phyloP scores from a whole-genome alignment of 371 early-diverging fungal genomes.

The Umbelopsis sp. region DNA sequence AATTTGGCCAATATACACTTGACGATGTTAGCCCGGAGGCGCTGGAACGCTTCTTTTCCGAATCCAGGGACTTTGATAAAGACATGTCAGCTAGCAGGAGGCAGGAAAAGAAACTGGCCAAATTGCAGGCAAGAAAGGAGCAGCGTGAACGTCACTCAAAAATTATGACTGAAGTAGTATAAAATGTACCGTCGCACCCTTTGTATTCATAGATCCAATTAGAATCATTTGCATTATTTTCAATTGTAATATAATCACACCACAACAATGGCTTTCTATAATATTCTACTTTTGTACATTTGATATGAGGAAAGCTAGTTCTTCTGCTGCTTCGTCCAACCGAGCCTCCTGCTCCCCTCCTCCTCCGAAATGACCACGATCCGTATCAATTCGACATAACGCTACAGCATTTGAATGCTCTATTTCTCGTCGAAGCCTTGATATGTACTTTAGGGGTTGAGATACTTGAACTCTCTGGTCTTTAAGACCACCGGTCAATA shows the following conservation, averaged over 20 bases:
- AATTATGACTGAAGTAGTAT: slow-evolving; percentile 1
- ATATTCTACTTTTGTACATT: slow-evolving; percentile 39
- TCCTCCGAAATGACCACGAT: slow-evolving; percentile 60
- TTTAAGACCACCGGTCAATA: slow-evolving; percentile 77
- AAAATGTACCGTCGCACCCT: background rate
- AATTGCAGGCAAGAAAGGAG: slow-evolving; percentile 52
- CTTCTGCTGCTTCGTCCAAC: slow-evolving; percentile 50
- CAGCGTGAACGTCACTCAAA: slow-evolving; percentile 26
- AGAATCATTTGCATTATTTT: background rate
- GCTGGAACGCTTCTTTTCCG: slow-evolving; percentile 56
- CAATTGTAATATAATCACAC: slow-evolving; percentile 4
- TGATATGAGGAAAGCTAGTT: slow-evolving; percentile 55
- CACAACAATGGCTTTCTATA: background rate
- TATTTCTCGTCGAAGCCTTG: slow-evolving; percentile 21
- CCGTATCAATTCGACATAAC: slow-evolving; percentile 37
- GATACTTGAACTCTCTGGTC: slow-evolving; percentile 81
- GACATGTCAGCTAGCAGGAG: slow-evolving; percentile 39
- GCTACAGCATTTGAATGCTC: slow-evolving; percentile 14
- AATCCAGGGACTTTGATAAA: slow-evolving; percentile 31
- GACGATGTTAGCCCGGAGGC: slow-evolving; percentile 66
- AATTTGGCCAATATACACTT: slow-evolving; percentile 70
- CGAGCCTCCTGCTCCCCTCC: slow-evolving; percentile 48
- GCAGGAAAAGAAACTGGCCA: slow-evolving; percentile 57
- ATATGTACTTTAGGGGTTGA: slow-evolving; percentile 79
- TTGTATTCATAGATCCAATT: background rate